phyloP scores from a whole-genome alignment of 192 early-diverging fungal genomes.

The Dissophora globulifera region DNA sequence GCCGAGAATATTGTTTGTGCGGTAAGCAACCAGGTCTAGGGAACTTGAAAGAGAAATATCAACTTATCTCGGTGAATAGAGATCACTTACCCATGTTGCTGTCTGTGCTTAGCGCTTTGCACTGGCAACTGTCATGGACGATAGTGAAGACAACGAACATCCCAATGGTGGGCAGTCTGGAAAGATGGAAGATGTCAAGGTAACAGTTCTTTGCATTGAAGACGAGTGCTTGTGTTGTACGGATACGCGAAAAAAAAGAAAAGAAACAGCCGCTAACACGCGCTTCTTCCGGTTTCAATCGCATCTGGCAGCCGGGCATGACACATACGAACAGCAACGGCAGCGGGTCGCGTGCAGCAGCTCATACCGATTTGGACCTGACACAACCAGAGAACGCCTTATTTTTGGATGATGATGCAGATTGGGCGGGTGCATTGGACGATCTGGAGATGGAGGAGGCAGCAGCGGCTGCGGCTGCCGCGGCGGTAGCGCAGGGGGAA shows the following conservation, averaged over 20 bases:
- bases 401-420: conserved; percentile 30
- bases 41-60: no score
- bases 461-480: not conserved
- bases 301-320: no score
- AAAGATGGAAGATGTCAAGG: not conserved
- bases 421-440: conserved; percentile 26
- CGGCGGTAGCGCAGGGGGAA: not conserved
- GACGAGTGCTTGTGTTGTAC: not conserved
- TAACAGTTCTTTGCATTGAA: not conserved
- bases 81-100: not conserved
- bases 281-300: no score
- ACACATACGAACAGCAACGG: not conserved
- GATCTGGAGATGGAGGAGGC: conserved; percentile 43
- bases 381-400: conserved; percentile 38
- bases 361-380: conserved; percentile 13
- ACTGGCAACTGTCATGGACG: conserved; percentile 22
- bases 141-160: not conserved
- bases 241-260: not conserved
- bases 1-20: conserved; percentile 34
- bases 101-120: conserved; percentile 15
- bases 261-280: not conserved
- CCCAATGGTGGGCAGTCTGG: not conserved
- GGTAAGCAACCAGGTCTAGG: conserved; percentile 23
- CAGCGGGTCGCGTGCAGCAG: not conserved
- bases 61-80: not conserved